Percentiles rank a stretch among this genome's conserved stretches.
Evolutionary conservation across 2,329 filamentous ascomycete genomes (phyloP).

Genomic region (Claviceps sp.): DNA sequence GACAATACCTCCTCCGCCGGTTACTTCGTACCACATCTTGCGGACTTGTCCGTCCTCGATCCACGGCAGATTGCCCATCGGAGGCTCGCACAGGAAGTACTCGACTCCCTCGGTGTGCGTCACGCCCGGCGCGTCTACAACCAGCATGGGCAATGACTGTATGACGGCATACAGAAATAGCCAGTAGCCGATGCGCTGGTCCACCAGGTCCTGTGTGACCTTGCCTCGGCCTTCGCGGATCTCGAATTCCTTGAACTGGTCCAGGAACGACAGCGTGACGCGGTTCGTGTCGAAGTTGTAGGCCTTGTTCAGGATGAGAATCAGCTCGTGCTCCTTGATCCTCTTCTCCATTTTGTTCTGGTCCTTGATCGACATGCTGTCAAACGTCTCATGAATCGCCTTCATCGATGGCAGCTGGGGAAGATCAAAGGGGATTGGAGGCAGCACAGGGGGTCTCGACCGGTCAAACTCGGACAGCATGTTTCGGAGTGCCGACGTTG

Average conservation of each 20-base stretch:
- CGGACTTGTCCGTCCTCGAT: constrained; percentile 49
- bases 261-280: constrained; percentile 47
- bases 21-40: constrained; percentile 63
- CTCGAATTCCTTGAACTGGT: constrained; percentile 60
- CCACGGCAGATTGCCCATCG: constrained; percentile 63
- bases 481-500: constrained; percentile 58
- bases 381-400: constrained; percentile 50
- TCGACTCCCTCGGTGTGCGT: constrained; percentile 59
- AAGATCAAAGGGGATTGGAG: constrained; percentile 80
- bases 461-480: constrained; percentile 81
- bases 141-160: constrained; percentile 64
- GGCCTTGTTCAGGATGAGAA: constrained; percentile 61
- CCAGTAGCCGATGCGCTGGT: constrained; percentile 66
- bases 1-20: constrained; percentile 45
- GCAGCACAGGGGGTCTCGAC: constrained; percentile 77
- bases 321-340: constrained; percentile 66
- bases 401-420: constrained; percentile 63
- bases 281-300: constrained; percentile 64
- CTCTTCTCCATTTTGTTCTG: constrained; percentile 59
- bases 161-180: constrained; percentile 68
- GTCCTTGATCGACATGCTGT: constrained; percentile 55
- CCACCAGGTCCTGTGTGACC: constrained; percentile 51
- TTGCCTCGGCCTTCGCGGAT: constrained; percentile 51
- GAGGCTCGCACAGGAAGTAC: constrained; percentile 69
- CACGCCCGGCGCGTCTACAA: constrained; percentile 60